Base-by-base conservation (phyloP, 2,329 filamentous ascomycete species). In the Colletotrichum simmondsii region DNA sequence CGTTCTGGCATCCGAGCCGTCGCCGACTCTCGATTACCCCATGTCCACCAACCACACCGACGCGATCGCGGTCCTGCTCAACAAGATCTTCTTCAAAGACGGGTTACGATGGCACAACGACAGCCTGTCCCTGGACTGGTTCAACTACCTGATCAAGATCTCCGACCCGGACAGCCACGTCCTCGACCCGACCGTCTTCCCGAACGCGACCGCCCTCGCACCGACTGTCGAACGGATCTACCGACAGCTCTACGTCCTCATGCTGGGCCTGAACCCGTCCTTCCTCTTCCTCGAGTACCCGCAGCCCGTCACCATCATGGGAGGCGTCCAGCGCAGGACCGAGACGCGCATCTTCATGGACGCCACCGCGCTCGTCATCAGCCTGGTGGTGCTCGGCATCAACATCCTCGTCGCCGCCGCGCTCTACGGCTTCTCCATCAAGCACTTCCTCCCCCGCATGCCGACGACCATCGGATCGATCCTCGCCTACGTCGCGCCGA, bases 381-480 rank as follows among this genome's bases (percentile, higher is more conserved):
- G 28, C 28, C 28, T 30, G 1, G 1, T 1, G 1, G 28, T 30
- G 1, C 28, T 30, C 0, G 74, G 59, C 11, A 14, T 85, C 0
- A 87, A 90, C 57, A 75, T 85, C 0, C 6, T 86, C 0, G 83
- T 86, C 0, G 83, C 85, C 0, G 22, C 84, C 0, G 0, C 81
- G 0, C 81, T 90, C 6, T 91, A 90, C 67, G 12, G 78, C 0
- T 75, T 79, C 0, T 75, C 85, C 0, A 82, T 87, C 0, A 81
- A 80, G 2, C 79, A 80, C 2, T 85, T 87, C 22, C 79, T 91
- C 0, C 85, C 88, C 0, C 80, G 87, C 0, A 80, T 91, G 77
- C 89, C 89, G 0, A 88, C 86, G 0, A 87, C 82, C 0, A 80
- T 91, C 0, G 89, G 83, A 0, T 85, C 87, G 0, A 72, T 87